Evolutionary conservation across 257 asterid genomes (phyloP).

Genomic region (Parsonsia alboflavescens): DNA sequence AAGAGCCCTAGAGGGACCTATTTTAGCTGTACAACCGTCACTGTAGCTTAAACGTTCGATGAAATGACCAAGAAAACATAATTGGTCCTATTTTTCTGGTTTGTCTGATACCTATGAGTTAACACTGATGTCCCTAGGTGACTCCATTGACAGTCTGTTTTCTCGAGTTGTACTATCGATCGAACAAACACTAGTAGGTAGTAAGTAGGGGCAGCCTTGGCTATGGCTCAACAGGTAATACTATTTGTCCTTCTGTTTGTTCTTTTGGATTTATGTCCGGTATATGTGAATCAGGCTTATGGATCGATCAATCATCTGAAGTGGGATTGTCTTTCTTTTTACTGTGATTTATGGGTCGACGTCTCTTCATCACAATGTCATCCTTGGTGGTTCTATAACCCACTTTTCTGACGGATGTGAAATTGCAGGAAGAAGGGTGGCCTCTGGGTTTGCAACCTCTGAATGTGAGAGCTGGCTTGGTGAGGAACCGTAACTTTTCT

Average conservation of each 20-base stretch:
- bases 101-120: slow-evolving; percentile 15
- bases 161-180: slow-evolving; percentile 3
- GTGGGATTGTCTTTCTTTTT: not conserved
- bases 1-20: slow-evolving; percentile 7
- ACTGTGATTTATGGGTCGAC: slow-evolving; percentile 7
- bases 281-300: not conserved
- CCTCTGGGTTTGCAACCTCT: slow-evolving; percentile 48
- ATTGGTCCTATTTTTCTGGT: slow-evolving; percentile 4
- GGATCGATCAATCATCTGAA: not conserved
- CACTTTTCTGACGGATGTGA: slow-evolving; percentile 23
- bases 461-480: slow-evolving; percentile 40
- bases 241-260: not conserved
- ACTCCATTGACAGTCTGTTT: slow-evolving; percentile 5
- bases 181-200: slow-evolving; percentile 2
- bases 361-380: slow-evolving; percentile 8
- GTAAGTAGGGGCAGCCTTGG: slow-evolving; percentile 1
- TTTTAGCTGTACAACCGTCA: not conserved
- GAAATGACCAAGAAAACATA: slow-evolving; percentile 12
- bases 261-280: slow-evolving; percentile 5
- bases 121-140: slow-evolving; percentile 8
- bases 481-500: slow-evolving; percentile 28
- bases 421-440: slow-evolving; percentile 53
- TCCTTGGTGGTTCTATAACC: slow-evolving; percentile 7
- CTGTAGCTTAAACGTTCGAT: not conserved
- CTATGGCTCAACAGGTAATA: slow-evolving; percentile 21